phyloP scores from a whole-genome alignment of 2,329 filamentous ascomycete species.

The Penicillium griseofulvum region DNA sequence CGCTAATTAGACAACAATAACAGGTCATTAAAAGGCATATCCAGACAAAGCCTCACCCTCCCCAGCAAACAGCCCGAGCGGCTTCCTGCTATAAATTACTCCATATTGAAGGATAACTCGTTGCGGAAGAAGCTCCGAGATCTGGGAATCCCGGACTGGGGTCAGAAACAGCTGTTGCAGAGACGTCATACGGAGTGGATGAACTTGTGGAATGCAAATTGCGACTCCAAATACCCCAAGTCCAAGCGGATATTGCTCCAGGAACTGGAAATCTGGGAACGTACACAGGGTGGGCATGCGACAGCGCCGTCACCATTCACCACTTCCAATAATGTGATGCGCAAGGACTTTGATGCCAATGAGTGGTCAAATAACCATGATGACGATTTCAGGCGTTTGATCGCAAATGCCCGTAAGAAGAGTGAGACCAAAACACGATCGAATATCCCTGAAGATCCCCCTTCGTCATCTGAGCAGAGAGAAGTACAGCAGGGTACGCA shows the following conservation, averaged over 20 bases:
- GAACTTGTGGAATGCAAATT: conserved; percentile 96
- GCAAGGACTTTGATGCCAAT: conserved; percentile 81
- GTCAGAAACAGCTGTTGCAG: conserved; percentile 68
- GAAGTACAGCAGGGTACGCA: background rate
- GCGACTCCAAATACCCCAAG: conserved; percentile 74
- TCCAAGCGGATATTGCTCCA: conserved; percentile 68
- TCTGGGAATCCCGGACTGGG: conserved; percentile 70
- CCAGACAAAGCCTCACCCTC: conserved; percentile 15
- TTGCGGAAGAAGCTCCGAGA: conserved; percentile 80
- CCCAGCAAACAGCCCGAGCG: conserved; percentile 54
- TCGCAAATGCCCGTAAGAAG: conserved; percentile 68
- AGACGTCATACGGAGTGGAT: conserved; percentile 88
- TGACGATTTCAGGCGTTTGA: conserved; percentile 72
- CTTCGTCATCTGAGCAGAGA: conserved; percentile 1
- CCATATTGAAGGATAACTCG: conserved; percentile 73
- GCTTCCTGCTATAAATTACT: conserved; percentile 80
- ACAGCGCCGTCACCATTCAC: conserved; percentile 27
- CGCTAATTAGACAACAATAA: conserved; percentile 18
- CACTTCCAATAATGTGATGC: conserved; percentile 58
- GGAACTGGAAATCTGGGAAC: conserved; percentile 84
- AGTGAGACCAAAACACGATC: conserved; percentile 29
- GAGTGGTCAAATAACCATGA: conserved; percentile 74
- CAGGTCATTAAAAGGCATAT: conserved; percentile 24
- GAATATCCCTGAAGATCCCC: conserved; percentile 25
- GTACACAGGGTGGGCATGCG: conserved; percentile 67